Percentiles rank a stretch among this genome's conserved stretches.
Conservation (phyloP, 2,329 filamentous ascomycete species). For the Ascochyta koolunga region DNA sequence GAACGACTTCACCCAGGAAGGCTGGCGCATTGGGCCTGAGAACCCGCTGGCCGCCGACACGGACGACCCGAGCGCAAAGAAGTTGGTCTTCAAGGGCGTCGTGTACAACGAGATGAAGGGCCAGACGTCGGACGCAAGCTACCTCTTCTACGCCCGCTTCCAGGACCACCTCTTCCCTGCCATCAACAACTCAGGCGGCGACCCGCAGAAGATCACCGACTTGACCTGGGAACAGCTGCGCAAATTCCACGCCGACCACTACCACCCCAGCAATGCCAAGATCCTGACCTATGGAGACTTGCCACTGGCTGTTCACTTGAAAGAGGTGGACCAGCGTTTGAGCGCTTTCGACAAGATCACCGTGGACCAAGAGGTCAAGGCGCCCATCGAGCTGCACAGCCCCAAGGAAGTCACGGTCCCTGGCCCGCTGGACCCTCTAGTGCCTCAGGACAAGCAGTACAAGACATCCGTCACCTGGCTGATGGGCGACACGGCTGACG, state of each 20-base stretch:
- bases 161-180: constrained; percentile 93
- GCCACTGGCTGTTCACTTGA: constrained; percentile 79
- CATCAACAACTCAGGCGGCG: constrained; percentile 95
- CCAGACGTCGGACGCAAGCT: constrained; percentile 96
- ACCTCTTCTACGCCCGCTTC: constrained; percentile 93
- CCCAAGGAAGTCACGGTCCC: constrained; percentile 72
- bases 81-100: constrained; percentile 92
- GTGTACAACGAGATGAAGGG: constrained; percentile 99
- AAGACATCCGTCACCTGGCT: constrained; percentile 96
- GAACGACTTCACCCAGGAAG: constrained; percentile 94
- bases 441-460: constrained; percentile 83
- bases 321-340: constrained; percentile 77
- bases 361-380: constrained; percentile 74
- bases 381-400: constrained; percentile 74
- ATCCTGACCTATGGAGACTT: constrained; percentile 95
- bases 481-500: constrained; percentile 79
- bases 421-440: constrained; percentile 85
- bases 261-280: constrained; percentile 97
- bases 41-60: constrained; percentile 66
- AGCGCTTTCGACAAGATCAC: constrained; percentile 73
- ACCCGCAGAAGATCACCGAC: constrained; percentile 95
- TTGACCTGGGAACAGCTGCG: constrained; percentile 89
- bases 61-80: constrained; percentile 61
- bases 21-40: constrained; percentile 94
- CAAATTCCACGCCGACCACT: constrained; percentile 88